Base-by-base conservation (phyloP, 768 basidiomycete species). In the Hydnum rufescens region DNA sequence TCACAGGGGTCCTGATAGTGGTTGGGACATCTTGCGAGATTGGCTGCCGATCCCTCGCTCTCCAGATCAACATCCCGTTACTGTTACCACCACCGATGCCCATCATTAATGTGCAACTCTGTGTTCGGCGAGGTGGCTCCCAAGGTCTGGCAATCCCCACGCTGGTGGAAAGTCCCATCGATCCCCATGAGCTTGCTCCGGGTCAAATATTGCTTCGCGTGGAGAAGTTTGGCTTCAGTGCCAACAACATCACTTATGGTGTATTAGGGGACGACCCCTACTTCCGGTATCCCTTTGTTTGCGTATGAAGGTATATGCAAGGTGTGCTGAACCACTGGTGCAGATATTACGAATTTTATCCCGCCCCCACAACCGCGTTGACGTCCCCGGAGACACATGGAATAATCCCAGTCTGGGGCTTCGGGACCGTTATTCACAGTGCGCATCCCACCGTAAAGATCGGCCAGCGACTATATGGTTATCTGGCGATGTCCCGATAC, bases 211-310 rank as follows among this genome's bases (percentile, higher is more conserved):
- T 55, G 19, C 22, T 55, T 6, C 31, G 19, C 32, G 72, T 81
- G 3, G 78, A 80, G 53, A 71, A 74, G 18, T 81, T 82, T 59
- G 80, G 80, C 3, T 82, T 77, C 61, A 79, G 77, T 28, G 71
- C 79, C 39, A 82, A 82, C 61, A 82, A 82, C 58, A 56, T 82
- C 19, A 79, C 80, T 16, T 82, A 82, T 60, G 77, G 82, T 58
- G 70, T 73, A 4, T 63, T 70, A 5, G 69, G 69, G n/a, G 69
- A 70, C 47, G 62, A 59, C 30, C 61, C 67, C 25, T 65, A 70
- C 54, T 71, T 70, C 51, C 60, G 65, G 68, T 70, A 42, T 30
- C n/a, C n/a, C 59, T 51, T 19, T 8, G 19, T 8, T 39, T 39
- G 34, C 8, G 34, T 8, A 8, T 39, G 8, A 39, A 19, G 34